Percentiles rank a stretch among this genome's conserved stretches.
phyloP scores from a whole-genome alignment of 2,329 filamentous ascomycete genomes.

The Colletotrichum eremochloae region DNA sequence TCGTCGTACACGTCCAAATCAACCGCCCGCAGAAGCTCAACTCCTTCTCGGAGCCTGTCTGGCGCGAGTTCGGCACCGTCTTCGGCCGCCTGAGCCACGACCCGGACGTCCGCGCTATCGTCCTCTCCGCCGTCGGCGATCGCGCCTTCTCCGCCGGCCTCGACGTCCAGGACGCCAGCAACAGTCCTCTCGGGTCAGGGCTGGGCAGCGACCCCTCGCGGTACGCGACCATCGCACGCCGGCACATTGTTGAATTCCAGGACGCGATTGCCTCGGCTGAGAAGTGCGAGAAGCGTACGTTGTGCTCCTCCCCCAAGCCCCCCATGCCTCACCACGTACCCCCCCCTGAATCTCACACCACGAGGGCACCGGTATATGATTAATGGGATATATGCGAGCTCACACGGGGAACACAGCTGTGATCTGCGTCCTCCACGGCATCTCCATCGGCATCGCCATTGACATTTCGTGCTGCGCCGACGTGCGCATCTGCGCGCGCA shows the following conservation, averaged over 20 bases:
- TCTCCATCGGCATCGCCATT: conserved; percentile 82
- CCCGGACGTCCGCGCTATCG: conserved; percentile 78
- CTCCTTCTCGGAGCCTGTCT: conserved; percentile 87
- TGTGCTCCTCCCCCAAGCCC: conserved; percentile 2
- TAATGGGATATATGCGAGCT: conserved; percentile 26
- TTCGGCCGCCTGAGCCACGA: conserved; percentile 81
- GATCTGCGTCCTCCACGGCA: conserved; percentile 83
- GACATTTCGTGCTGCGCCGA: conserved; percentile 80
- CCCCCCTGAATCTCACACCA: neutral
- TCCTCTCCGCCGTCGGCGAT: conserved; percentile 85
- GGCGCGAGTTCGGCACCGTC: conserved; percentile 81
- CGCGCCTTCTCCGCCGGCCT: conserved; percentile 89
- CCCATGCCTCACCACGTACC: neutral
- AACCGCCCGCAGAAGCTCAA: conserved; percentile 90
- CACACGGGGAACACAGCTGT: conserved; percentile 69
- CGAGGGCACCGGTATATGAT: neutral
- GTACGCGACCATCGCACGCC: conserved; percentile 71
- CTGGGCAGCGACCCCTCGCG: conserved; percentile 71
- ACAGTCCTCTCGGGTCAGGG: conserved; percentile 57
- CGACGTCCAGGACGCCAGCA: conserved; percentile 79
- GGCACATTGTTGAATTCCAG: conserved; percentile 85
- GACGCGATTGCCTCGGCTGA: conserved; percentile 81
- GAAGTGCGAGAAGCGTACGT: conserved; percentile 87
- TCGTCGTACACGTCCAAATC: conserved; percentile 92
- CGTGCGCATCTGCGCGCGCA: conserved; percentile 73